A percentile compares a stretch with the other conserved stretches of the same genome.
Evolutionary conservation across 495 filamentous ascomycete species (phyloP).

Genomic region (Hypoxylon crocopeplum): DNA sequence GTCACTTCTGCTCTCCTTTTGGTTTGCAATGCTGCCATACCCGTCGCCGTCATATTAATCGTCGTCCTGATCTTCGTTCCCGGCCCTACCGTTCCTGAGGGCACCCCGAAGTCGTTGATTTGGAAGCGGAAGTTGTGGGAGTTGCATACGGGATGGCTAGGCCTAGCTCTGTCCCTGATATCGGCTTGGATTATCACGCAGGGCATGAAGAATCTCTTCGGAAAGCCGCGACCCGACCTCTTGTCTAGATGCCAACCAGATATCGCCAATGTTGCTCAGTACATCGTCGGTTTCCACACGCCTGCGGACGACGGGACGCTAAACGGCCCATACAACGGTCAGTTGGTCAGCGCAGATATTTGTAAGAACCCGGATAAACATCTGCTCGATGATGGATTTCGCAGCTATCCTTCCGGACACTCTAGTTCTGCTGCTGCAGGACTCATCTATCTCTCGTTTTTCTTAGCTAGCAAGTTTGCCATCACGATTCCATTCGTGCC

Average conservation of each 20-base stretch:
- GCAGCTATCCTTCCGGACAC: slow-evolving; percentile 81
- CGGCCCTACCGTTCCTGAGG: slow-evolving; percentile 68
- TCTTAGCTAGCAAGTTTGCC: slow-evolving; percentile 67
- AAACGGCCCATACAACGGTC: slow-evolving; percentile 50
- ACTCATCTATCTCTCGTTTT: slow-evolving; percentile 79
- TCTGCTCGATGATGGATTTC: slow-evolving; percentile 84
- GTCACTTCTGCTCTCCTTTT: slow-evolving; percentile 66
- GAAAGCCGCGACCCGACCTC: slow-evolving; percentile 84
- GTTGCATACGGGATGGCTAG: slow-evolving; percentile 79
- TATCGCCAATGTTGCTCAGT: slow-evolving; percentile 47
- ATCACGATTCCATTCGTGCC: slow-evolving; percentile 66
- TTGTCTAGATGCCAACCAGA: slow-evolving; percentile 72
- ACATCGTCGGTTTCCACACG: slow-evolving; percentile 49
- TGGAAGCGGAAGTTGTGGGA: slow-evolving; percentile 84
- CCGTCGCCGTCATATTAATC: slow-evolving; percentile 69
- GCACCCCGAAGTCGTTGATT: slow-evolving; percentile 66
- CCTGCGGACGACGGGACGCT: slow-evolving; percentile 46
- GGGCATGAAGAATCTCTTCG: slow-evolving; percentile 84
- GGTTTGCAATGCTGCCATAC: slow-evolving; percentile 62
- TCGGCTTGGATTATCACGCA: slow-evolving; percentile 79
- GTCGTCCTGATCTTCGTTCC: slow-evolving; percentile 74
- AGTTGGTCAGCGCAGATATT: slow-evolving; percentile 68
- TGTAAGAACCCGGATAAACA: slow-evolving; percentile 70
- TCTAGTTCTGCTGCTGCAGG: slow-evolving; percentile 70
- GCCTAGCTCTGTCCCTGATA: slow-evolving; percentile 70